Conservation (phyloP, 108 stramenopile genomes). For the Pseudonitzschia pungens region DNA sequence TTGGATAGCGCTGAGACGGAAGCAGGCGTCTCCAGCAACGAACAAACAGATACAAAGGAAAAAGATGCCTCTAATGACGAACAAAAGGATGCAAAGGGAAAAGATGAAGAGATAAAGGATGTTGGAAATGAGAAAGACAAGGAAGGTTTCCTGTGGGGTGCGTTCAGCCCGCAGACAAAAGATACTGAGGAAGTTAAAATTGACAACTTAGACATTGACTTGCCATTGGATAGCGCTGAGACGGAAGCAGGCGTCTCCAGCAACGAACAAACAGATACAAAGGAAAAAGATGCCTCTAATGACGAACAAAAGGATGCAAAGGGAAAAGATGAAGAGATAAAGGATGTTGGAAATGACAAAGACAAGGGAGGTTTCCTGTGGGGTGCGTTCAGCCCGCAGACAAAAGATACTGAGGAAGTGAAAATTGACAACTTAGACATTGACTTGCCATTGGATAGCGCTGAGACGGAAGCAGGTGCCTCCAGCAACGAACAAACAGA, state of each 20-base stretch:
- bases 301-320: not conserved
- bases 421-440: not conserved
- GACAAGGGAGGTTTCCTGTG: not conserved
- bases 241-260: not conserved
- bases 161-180: not conserved
- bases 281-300: not conserved
- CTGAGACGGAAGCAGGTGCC: not conserved
- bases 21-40: too few species aligned
- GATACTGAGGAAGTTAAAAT: not conserved
- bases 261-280: not conserved
- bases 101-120: not conserved
- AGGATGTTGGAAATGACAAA: not conserved
- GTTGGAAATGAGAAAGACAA: not conserved
- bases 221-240: not conserved
- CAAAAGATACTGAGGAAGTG: not conserved
- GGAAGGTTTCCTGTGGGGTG: not conserved
- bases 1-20: not conserved
- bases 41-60: not conserved
- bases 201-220: not conserved
- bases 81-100: too few species aligned
- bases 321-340: not conserved
- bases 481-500: not conserved
- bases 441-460: not conserved
- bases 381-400: not conserved
- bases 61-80: too few species aligned